These are phyloP conservation scores for Teunomyces aglyptinius DNA, from an alignment of 805 yeast species.

Conservation along the genomic window DNA sequence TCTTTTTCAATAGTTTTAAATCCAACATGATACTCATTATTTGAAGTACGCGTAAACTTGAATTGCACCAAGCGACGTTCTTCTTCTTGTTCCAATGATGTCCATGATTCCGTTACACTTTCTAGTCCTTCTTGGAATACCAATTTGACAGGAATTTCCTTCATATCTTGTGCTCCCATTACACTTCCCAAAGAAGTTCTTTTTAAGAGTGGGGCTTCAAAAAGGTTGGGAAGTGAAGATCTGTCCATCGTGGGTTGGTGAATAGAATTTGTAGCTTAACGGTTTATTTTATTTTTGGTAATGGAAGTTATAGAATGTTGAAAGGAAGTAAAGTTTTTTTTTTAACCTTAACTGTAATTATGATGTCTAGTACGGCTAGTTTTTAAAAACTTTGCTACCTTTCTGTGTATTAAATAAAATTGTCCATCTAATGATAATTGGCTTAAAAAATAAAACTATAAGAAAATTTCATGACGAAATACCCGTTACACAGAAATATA, in stretches of 20 bases:
- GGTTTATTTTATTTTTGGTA: not conserved
- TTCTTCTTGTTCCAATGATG: constrained; percentile 37
- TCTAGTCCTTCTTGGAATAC: constrained; percentile 29
- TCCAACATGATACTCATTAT: constrained; percentile 30
- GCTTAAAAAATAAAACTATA: not conserved
- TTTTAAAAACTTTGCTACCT: not conserved
- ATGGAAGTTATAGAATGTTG: not conserved
- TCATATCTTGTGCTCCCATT: not conserved
- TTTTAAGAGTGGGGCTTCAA: constrained; percentile 9
- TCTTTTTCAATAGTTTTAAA: constrained; percentile 35
- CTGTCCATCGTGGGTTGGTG: not conserved
- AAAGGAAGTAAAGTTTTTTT: not conserved
- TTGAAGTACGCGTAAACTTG: constrained; percentile 34
- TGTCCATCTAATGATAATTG: not conserved
- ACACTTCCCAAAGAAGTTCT: constrained; percentile 21
- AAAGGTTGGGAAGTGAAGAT: not conserved
- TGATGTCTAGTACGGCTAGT: not conserved
- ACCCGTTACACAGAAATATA: not conserved
- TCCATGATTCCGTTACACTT: constrained; percentile 46
- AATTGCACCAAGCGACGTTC: constrained; percentile 51
- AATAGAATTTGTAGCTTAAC: not conserved
- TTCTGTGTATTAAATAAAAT: not conserved
- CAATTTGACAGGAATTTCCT: constrained; percentile 27
- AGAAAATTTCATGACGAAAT: constrained; percentile 2
- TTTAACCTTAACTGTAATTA: not conserved